phyloP scores from a whole-genome alignment of 306 rosid genomes.

The Ochetophila trinervis region DNA sequence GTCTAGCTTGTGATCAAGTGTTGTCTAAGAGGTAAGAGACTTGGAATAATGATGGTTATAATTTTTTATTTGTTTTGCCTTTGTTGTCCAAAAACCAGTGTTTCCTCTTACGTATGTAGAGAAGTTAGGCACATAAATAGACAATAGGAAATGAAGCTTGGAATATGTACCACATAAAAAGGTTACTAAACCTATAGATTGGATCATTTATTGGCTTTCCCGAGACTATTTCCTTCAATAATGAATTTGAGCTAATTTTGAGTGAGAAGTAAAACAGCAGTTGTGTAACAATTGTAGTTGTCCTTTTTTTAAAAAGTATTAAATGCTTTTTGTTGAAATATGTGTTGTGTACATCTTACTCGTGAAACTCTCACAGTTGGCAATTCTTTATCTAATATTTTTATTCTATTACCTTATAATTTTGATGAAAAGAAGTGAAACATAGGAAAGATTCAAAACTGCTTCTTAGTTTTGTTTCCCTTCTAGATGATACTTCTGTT shows the following conservation, averaged over 20 bases:
- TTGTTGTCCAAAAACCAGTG: slow-evolving; percentile 4
- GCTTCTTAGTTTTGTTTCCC: background rate
- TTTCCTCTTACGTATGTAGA: background rate
- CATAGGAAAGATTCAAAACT: background rate
- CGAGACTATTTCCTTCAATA: background rate
- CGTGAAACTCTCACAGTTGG: background rate
- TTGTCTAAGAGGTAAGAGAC: slow-evolving; percentile 84
- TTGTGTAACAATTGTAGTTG: slow-evolving; percentile 16
- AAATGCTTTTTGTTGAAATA: slow-evolving; percentile 18
- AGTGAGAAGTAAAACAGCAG: slow-evolving; percentile 3
- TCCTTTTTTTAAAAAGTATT: background rate
- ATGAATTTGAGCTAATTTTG: background rate
- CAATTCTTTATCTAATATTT: background rate
- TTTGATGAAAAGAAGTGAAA: background rate
- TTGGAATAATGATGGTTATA: slow-evolving; percentile 10
- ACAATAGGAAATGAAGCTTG: slow-evolving; percentile 8
- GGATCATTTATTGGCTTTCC: slow-evolving; percentile 4
- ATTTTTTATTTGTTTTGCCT: background rate
- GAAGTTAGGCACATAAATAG: background rate
- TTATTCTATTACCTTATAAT: background rate
- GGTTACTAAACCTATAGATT: background rate
- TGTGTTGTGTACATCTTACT: slow-evolving; percentile 3
- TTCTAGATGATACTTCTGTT: background rate
- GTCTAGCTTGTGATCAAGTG: slow-evolving; percentile 95
- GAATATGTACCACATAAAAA: background rate